Base-by-base conservation (phyloP, 805 yeast genomes). In the Brettanomyces anomalus region DNA sequence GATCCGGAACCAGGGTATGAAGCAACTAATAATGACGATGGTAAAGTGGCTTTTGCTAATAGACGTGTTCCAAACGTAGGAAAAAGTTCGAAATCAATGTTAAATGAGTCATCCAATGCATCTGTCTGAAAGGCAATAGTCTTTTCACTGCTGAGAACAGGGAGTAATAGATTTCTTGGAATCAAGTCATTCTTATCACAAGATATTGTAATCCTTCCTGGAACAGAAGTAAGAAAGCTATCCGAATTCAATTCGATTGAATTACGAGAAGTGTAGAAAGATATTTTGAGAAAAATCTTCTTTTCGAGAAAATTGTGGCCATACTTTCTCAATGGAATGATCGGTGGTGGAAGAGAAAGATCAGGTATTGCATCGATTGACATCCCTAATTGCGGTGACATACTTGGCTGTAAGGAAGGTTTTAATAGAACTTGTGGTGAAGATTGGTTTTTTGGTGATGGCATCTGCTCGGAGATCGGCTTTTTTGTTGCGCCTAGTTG, bases 221-320 rank as follows among this genome's bases (percentile, higher is more conserved):
- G 89, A 31, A 77, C 71, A 4, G 76, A 70, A 6, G 66, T 60
- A 17, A 64, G 48, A 40, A 61, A 62, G 1, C 71, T 74, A 45
- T 72, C 72, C 21, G 70, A 64, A 44, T 70, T 65, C 26, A 77
- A 52, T 24, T 61, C 60, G 40, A 73, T 64, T 1, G 78, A 68
- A 36, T 68, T 64, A 40, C 70, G 58, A 40, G 66, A 68, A 31
- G 68, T 64, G 36, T 79, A 77, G 53, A 88, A 81, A 2, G 76
- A 72, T 36, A 93, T 65, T 57, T 89, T 95, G 26, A 93, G 72
- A 48, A 88, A 78, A 4, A 86, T 86, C 60, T 86, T 87, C 58
- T 85, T 85, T 57, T 93, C 97, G 55, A 93, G 65, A 66, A 88
- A 93, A 60, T 87, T 93, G 62, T 93, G 98, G 14, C 98, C 98